Base-by-base conservation (phyloP, 2,329 filamentous ascomycete species). In the Piedraia hortae region DNA sequence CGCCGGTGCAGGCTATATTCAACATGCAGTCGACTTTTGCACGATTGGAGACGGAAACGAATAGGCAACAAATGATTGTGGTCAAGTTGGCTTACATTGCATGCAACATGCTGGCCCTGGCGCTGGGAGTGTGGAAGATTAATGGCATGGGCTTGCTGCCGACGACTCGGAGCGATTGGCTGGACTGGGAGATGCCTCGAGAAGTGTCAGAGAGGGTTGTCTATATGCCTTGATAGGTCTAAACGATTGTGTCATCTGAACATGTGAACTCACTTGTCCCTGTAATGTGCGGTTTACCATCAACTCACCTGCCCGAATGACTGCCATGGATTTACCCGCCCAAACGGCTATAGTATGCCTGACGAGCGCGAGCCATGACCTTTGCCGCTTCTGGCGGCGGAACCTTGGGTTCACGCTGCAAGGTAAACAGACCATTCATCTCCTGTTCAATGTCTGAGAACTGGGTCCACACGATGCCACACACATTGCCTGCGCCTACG, bases 111-210 rank as follows among this genome's bases (percentile, higher is more conserved):
- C 47, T 85, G 25, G 70, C 82, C 22, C 46, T 97, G 35, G 78
- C 56, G 0, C 51, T 97, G 40, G 85, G 85, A 3, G 54, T 97
- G 22, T 97, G 78, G 77, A 97, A 97, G 48, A 66, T 97, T 13
- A 90, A 93, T 46, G 66, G 62, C 16, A 97, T 97, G 85, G 85
- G 85, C 1, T 48, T 97, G 34, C 54, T 97, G 44, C 85, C 85
- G 65, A 97, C 85, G 24, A 93, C 85, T 27, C 67, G 77, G 42
- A 90, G 78, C 33, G 85, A 97, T 46, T 97, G 85, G 85, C 53
- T 97, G 37, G 82, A 82, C 25, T 97, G 85, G 85, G 85, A 97
- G 45, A 56, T 57, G 10, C 64, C 72, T 42, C 59, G 73, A 39
- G 56, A 64, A 31, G 59, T 69, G 9, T 34, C 71, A 30, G 71